Evolutionary conservation across 352 stramenopile genomes (phyloP).

Genomic region (Phytophthora constricta): DNA sequence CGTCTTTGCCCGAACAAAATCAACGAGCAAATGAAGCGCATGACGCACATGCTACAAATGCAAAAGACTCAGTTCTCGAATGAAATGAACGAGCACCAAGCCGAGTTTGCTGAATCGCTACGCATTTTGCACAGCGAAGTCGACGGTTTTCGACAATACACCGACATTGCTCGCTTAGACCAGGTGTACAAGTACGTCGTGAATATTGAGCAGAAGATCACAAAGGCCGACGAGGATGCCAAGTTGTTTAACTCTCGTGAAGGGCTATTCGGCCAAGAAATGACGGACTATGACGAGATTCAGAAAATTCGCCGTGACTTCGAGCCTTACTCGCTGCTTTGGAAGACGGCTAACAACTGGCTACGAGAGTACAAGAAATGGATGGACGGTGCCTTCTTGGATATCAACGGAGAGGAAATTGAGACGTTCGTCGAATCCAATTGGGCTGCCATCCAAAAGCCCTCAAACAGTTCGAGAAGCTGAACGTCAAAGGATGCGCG

Average conservation of each 20-base stretch:
- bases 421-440: conserved; percentile 90
- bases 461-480: conserved; percentile 94
- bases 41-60: conserved; percentile 80
- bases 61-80: conserved; percentile 86
- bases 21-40: conserved; percentile 84
- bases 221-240: conserved; percentile 89
- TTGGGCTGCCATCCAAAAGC: conserved; percentile 85
- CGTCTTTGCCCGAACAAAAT: conserved; percentile 90
- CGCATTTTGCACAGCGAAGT: conserved; percentile 89
- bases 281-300: conserved; percentile 93
- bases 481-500: conserved; percentile 82
- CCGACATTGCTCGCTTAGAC: conserved; percentile 84
- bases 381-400: conserved; percentile 91
- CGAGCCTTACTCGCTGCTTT: conserved; percentile 95
- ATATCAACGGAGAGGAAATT: conserved; percentile 92
- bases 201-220: conserved; percentile 89
- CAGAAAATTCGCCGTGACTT: conserved; percentile 92
- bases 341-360: conserved; percentile 93
- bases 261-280: conserved; percentile 82
- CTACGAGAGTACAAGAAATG: conserved; percentile 92
- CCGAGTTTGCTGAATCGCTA: conserved; percentile 89
- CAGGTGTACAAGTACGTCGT: conserved; percentile 89
- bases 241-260: conserved; percentile 93
- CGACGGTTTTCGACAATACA: conserved; percentile 86
- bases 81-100: conserved; percentile 94